phyloP scores from a whole-genome alignment of 2,329 filamentous ascomycete genomes.

The Whalleya microplaca region DNA sequence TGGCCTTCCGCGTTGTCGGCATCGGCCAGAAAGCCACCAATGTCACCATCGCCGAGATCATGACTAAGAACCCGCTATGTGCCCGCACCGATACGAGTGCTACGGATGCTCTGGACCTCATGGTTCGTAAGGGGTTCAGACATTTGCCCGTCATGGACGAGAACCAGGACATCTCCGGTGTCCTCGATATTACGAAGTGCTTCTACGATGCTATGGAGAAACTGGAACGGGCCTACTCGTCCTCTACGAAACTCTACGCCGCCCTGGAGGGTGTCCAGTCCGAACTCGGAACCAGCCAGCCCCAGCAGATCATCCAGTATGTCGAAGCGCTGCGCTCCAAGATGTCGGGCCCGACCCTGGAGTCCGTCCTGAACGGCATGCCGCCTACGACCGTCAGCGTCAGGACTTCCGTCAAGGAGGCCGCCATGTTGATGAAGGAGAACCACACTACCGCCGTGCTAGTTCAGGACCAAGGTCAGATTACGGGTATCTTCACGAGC shows the following conservation, averaged over 20 bases:
- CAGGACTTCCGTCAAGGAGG: constrained; percentile 93
- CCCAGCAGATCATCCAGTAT: constrained; percentile 98
- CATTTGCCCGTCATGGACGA: constrained; percentile 99
- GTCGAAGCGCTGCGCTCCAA: constrained; percentile 93
- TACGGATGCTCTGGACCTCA: constrained; percentile 94
- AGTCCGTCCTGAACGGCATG: constrained; percentile 88
- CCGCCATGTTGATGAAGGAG: constrained; percentile 95
- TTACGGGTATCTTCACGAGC: constrained; percentile 99
- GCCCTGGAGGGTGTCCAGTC: constrained; percentile 97
- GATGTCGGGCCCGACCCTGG: constrained; percentile 97
- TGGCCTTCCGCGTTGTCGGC: constrained; percentile 95
- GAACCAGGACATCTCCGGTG: constrained; percentile 98
- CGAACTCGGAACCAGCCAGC: constrained; percentile 92
- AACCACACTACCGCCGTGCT: constrained; percentile 96
- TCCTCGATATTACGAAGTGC: constrained; percentile 98
- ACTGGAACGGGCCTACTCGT: constrained; percentile 94
- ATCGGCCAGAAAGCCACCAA: constrained; percentile 85
- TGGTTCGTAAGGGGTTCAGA: constrained; percentile 97
- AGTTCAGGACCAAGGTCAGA: constrained; percentile 94
- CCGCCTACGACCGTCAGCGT: constrained; percentile 95
- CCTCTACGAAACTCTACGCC: constrained; percentile 97
- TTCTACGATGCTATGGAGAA: constrained; percentile 99
- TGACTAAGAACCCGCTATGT: constrained; percentile 99
- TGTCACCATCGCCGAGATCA: constrained; percentile 95
- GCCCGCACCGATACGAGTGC: constrained; percentile 97